Percentiles rank a stretch among this genome's conserved stretches.
Evolutionary conservation across 306 rosid genomes (phyloP).

Genomic region (Pyrus betulifolia): DNA sequence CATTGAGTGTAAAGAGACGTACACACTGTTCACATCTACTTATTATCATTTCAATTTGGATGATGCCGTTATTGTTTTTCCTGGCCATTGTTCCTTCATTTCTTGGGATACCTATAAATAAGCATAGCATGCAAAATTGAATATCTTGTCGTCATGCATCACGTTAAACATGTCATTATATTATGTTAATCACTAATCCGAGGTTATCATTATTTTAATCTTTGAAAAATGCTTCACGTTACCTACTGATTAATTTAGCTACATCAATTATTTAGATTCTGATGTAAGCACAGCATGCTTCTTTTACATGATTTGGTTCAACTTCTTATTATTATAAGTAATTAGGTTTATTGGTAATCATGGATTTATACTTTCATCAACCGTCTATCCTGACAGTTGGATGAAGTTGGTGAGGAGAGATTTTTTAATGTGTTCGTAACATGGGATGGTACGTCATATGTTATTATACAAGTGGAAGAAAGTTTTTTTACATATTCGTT

Average conservation of each 20-base stretch:
- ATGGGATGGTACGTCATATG: no score
- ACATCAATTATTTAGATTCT: not conserved
- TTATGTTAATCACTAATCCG: not conserved
- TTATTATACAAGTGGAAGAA: no score
- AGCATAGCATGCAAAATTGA: not conserved
- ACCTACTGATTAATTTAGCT: not conserved
- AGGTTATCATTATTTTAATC: constrained; percentile 3
- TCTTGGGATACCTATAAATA: not conserved
- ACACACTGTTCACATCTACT: not conserved
- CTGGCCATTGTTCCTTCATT: no score
- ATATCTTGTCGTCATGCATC: constrained; percentile 3
- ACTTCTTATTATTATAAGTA: no score
- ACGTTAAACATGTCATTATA: not conserved
- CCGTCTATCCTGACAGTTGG: no score
- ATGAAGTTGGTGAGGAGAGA: no score
- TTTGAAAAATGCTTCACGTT: not conserved
- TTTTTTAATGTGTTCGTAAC: no score
- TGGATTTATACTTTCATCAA: no score
- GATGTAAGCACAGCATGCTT: not conserved
- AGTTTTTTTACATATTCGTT: no score
- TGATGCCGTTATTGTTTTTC: no score
- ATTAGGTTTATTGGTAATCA: no score
- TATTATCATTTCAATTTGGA: not conserved
- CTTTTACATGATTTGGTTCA: not conserved
- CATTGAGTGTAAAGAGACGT: no score